Base-by-base conservation (phyloP, 2,329 filamentous ascomycete species). In the Neurospora sp. region DNA sequence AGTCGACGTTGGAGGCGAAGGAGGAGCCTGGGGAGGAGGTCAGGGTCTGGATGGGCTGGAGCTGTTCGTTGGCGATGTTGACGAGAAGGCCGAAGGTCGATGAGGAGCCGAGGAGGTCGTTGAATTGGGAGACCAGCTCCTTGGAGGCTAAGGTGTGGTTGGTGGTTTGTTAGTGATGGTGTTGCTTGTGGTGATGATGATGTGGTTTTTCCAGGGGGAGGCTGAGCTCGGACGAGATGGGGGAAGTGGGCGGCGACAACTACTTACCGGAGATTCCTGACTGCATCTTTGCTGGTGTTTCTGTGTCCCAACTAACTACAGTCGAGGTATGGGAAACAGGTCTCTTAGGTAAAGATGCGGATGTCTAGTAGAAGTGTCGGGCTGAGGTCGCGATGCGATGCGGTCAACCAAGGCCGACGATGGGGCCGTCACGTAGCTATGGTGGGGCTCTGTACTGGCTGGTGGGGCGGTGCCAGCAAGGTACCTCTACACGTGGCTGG, bases 101-200 rank as follows among this genome's bases (percentile, higher is more conserved):
- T 69, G 84, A 78, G 67, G 86, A 86, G 67, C 85, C 84, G 73
- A 93, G 85, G 77, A 96, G 85, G 71, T 81, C 83, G 81, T 88
- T 89, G 85, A 96, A 94, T 75, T 91, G 85, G 76, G 87, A 83
- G 78, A 89, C 86, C 72, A 96, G 90, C 84, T 95, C 92, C 81
- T 89, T 81, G 70, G 92, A 94, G 74, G 91, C 92, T 92, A 19
- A 19, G 19, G 19, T 23, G 19, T 23, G 19, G 19, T 1, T 23
- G 67, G 15, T 33, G 0, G 33, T 1, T 6, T 33, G 33, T 33
- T 33, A 33, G 33, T 1, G 5, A 33, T 33, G 33, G 19, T 19
- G 19, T 19, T 19, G 19, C 19, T 19, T 19, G 19, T 19, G 19
- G 19, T 19, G 19, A 19, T 19, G 19, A 19, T 19, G 19, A 19